Conservation (phyloP, 2,329 filamentous ascomycete genomes). For the Cadophora sp. region DNA sequence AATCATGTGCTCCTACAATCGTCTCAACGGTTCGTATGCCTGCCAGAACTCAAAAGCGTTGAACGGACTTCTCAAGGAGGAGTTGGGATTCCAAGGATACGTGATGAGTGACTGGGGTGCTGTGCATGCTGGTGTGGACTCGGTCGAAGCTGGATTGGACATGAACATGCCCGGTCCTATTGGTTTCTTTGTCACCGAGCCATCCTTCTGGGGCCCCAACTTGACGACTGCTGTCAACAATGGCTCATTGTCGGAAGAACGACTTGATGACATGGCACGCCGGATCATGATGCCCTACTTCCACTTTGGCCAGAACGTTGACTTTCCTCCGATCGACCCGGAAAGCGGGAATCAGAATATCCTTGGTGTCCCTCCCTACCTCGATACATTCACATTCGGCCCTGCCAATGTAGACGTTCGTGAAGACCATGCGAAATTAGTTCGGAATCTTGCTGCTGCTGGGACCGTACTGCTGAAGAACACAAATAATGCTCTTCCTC, state of each 20-base stretch:
- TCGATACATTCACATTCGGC: constrained; percentile 83
- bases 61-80: constrained; percentile 57
- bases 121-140: constrained; percentile 63
- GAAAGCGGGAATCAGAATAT: constrained; percentile 31
- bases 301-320: constrained; percentile 55
- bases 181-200: constrained; percentile 56
- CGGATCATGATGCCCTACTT: constrained; percentile 70
- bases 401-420: constrained; percentile 73
- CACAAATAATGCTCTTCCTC: constrained; percentile 64
- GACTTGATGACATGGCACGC: constrained; percentile 68
- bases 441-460: constrained; percentile 58
- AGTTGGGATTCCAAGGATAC: constrained; percentile 57
- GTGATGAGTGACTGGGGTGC: constrained; percentile 75
- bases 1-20: constrained; percentile 66
- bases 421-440: constrained; percentile 46
- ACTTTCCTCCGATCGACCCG: constrained; percentile 49
- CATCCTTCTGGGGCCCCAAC: constrained; percentile 37
- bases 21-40: constrained; percentile 56
- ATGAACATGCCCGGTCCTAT: constrained; percentile 70
- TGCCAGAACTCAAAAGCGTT: constrained; percentile 57
- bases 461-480: constrained; percentile 71
- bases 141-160: constrained; percentile 67
- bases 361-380: constrained; percentile 53
- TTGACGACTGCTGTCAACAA: constrained; percentile 52
- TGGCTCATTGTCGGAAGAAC: constrained; percentile 49